Conservation (phyloP, 2,329 filamentous ascomycete genomes). For the Aspergillus sp. region DNA sequence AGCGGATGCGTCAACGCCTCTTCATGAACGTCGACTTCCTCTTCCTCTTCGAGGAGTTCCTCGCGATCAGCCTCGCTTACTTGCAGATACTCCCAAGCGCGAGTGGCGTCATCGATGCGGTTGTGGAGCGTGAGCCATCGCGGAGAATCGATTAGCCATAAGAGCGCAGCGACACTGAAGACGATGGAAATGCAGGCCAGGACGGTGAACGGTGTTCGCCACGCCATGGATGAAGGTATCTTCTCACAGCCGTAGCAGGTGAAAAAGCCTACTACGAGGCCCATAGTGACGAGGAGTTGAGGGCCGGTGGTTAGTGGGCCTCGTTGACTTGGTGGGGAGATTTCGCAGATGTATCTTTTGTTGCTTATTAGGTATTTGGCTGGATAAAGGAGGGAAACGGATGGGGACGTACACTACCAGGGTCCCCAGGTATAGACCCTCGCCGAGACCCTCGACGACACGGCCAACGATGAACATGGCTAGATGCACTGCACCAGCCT, state of each 20-base stretch:
- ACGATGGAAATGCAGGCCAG: conserved; percentile 45
- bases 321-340: conserved; percentile 54
- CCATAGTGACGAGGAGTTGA: conserved; percentile 55
- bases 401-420: conserved; percentile 46
- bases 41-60: conserved; percentile 45
- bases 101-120: conserved; percentile 41
- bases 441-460: conserved; percentile 58
- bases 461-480: conserved; percentile 59
- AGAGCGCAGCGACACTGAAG: conserved; percentile 29
- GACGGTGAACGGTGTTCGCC: conserved; percentile 59
- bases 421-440: conserved; percentile 60
- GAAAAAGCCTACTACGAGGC: conserved; percentile 60
- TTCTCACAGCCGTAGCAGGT: conserved; percentile 57
- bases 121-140: no score
- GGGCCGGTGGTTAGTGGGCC: conserved; percentile 56
- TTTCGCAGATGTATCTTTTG: conserved; percentile 57
- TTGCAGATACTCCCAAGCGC: conserved; percentile 46
- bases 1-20: background rate
- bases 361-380: no score
- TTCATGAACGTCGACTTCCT: background rate
- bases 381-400: no score
- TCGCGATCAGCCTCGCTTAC: conserved; percentile 51
- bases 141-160: no score
- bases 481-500: conserved; percentile 51
- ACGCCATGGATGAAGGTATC: conserved; percentile 53